A percentile compares a stretch with the other conserved stretches of the same genome.
Evolutionary conservation across 2,329 filamentous ascomycete genomes (phyloP).

Genomic region (Coleophoma cylindrospora): DNA sequence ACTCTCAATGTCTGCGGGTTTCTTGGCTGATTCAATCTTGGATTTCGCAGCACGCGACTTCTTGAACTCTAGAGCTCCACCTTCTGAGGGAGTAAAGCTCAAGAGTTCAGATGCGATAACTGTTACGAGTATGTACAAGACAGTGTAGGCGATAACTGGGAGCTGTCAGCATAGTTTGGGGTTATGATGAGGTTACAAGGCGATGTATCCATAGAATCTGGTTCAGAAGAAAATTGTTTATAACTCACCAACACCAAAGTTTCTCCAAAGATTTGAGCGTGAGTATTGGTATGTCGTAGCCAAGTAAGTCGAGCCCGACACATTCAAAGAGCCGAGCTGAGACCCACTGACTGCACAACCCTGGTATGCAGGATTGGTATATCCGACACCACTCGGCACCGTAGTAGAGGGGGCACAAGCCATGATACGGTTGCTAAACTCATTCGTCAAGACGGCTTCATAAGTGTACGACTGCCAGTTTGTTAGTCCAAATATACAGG

Average conservation of each 20-base stretch:
- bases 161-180: too few relatives aligned
- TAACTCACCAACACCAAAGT: constrained; percentile 46
- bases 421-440: constrained; percentile 53
- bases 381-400: constrained; percentile 52
- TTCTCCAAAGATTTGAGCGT: constrained; percentile 56
- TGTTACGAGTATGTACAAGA: constrained; percentile 70
- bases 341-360: constrained; percentile 60
- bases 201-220: too few relatives aligned
- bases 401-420: constrained; percentile 51
- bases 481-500: background rate
- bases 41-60: constrained; percentile 57
- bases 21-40: constrained; percentile 36
- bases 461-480: constrained; percentile 43
- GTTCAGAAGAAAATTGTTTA: too few relatives aligned
- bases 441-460: constrained; percentile 58
- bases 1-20: constrained; percentile 50
- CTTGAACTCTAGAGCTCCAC: constrained; percentile 69
- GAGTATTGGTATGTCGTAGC: constrained; percentile 50
- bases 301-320: constrained; percentile 51
- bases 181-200: too few relatives aligned
- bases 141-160: constrained; percentile 62
- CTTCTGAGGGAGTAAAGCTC: constrained; percentile 54
- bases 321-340: constrained; percentile 39
- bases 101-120: constrained; percentile 65
- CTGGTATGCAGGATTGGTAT: constrained; percentile 47